These are phyloP conservation scores for Aaosphaeria pasadenensis DNA, from an alignment of 2,329 filamentous ascomycete genomes.

Conservation along the genomic window DNA sequence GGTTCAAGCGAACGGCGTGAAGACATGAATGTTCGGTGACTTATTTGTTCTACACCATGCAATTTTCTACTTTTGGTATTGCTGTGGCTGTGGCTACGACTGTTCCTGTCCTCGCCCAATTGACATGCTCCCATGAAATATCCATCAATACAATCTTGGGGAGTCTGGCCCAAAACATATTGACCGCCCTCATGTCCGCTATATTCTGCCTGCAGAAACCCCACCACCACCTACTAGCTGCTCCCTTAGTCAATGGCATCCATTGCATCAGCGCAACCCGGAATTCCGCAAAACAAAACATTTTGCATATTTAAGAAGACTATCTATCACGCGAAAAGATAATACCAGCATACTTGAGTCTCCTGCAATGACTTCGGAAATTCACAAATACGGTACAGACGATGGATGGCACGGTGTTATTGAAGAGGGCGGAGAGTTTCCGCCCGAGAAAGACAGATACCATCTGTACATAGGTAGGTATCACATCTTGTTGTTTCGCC, in stretches of 20 bases:
- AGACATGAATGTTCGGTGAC: too few species aligned
- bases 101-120: too few species aligned
- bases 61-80: too few species aligned
- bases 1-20: too few species aligned
- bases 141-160: too few species aligned
- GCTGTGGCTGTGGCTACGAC: too few species aligned
- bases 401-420: conserved; percentile 55
- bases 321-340: not conserved
- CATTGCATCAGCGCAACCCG: not conserved
- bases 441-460: conserved; percentile 51
- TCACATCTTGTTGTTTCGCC: not conserved
- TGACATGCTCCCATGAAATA: too few species aligned
- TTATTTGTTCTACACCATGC: too few species aligned
- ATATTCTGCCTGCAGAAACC: not conserved
- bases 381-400: conserved; percentile 38
- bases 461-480: conserved; percentile 52
- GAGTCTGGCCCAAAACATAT: too few species aligned
- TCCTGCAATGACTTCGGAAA: conserved; percentile 7
- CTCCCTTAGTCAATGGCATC: not conserved
- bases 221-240: not conserved
- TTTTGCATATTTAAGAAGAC: not conserved
- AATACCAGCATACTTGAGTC: not conserved
- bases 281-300: not conserved
- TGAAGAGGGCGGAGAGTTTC: conserved; percentile 45
- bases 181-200: not conserved